These are phyloP conservation scores for Dryas octopetala DNA, from an alignment of 306 rosid species.

Conservation along the genomic window DNA sequence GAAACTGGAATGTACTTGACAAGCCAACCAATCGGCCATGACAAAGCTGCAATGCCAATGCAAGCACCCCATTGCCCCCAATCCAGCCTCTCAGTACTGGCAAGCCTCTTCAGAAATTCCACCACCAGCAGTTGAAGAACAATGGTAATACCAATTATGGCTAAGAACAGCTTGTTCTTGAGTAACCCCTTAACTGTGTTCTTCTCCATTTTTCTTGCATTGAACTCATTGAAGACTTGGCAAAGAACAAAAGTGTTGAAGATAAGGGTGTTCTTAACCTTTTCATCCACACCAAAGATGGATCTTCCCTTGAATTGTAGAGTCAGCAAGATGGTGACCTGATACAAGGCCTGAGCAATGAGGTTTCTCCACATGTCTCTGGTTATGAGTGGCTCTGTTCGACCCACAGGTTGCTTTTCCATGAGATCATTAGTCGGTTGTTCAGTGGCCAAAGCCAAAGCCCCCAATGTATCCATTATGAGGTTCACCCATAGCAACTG, in stretches of 20 bases:
- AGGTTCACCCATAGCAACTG: too few species aligned
- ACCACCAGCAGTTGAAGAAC: slow-evolving; percentile 19
- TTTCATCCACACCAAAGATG: too few species aligned
- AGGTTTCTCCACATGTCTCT: too few species aligned
- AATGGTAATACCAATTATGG: background rate
- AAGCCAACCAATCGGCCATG: slow-evolving; percentile 24
- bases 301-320: too few species aligned
- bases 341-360: too few species aligned
- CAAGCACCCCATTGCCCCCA: slow-evolving; percentile 18
- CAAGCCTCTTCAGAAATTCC: slow-evolving; percentile 19
- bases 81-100: slow-evolving; percentile 17
- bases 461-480: too few species aligned
- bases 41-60: slow-evolving; percentile 19
- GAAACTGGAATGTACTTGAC: slow-evolving; percentile 26
- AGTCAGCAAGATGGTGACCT: too few species aligned
- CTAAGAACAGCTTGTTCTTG: slow-evolving; percentile 11
- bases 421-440: too few species aligned
- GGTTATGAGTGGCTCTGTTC: too few species aligned
- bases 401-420: too few species aligned
- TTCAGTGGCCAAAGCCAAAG: too few species aligned
- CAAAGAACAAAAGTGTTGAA: slow-evolving; percentile 21
- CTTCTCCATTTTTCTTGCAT: slow-evolving; percentile 20
- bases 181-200: slow-evolving; percentile 1
- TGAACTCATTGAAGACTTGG: slow-evolving; percentile 24
- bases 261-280: slow-evolving; percentile 15